Evolutionary conservation across 805 yeast genomes (phyloP).

Genomic region (Jamesozyma rosinii): DNA sequence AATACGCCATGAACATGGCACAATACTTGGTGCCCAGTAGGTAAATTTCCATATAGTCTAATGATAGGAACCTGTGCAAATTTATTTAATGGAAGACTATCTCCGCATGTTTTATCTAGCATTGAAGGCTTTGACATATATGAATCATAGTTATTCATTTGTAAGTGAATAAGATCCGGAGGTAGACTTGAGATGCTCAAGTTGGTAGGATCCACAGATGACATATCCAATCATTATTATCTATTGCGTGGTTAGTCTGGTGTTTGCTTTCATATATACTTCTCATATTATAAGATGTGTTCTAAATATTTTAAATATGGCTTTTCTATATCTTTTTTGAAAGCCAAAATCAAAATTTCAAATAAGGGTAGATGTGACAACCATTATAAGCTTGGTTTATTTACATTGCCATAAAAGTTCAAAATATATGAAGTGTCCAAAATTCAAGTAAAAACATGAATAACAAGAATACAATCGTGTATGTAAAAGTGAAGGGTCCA

Average conservation of each 20-base stretch:
- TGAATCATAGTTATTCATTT: slow-evolving; percentile 56
- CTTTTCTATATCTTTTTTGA: not conserved
- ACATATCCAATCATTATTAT: not conserved
- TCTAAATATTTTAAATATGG: no score
- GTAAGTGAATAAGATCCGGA: slow-evolving; percentile 34
- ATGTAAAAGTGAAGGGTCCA: slow-evolving; percentile 37
- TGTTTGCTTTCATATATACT: no score
- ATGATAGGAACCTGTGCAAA: slow-evolving; percentile 59
- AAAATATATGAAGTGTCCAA: no score
- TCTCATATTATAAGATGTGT: no score
- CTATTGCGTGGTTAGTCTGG: no score
- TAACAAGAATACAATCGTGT: slow-evolving; percentile 31
- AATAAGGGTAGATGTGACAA: no score
- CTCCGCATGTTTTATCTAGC: slow-evolving; percentile 40
- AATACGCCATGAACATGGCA: slow-evolving; percentile 77
- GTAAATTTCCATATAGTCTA: slow-evolving; percentile 64
- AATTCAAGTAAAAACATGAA: slow-evolving; percentile 16
- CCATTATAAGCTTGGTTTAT: not conserved
- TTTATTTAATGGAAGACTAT: slow-evolving; percentile 25
- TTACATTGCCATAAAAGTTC: no score
- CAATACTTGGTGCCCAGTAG: slow-evolving; percentile 48
- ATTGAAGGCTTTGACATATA: slow-evolving; percentile 49
- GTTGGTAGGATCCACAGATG: not conserved
- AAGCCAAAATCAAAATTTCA: no score
- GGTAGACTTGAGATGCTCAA: slow-evolving; percentile 1